Conservation (phyloP, 1,139 yeast species). For the Lizanozyma gosingica region DNA sequence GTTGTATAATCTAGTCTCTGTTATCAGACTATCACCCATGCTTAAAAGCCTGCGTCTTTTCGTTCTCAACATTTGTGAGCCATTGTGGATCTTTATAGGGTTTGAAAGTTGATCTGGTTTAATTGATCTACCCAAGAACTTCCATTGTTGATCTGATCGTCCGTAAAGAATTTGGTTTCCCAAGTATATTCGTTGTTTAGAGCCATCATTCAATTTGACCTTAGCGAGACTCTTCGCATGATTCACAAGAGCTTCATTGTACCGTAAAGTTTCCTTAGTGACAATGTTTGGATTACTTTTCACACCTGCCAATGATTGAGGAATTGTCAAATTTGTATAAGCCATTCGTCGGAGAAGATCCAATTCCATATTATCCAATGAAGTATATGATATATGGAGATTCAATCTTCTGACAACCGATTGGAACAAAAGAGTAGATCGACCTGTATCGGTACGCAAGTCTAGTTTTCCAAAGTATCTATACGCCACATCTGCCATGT, state of each 20-base stretch:
- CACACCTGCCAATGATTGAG: slow-evolving; percentile 20
- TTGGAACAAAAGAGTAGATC: slow-evolving; percentile 19
- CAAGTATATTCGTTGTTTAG: slow-evolving; percentile 15
- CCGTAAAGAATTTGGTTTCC: slow-evolving; percentile 20
- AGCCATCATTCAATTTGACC: slow-evolving; percentile 7
- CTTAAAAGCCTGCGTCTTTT: slow-evolving; percentile 13
- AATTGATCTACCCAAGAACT: slow-evolving; percentile 27
- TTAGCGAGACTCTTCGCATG: not conserved
- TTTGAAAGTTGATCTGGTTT: slow-evolving; percentile 11
- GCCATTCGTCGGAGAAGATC: slow-evolving; percentile 17
- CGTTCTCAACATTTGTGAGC: slow-evolving; percentile 20
- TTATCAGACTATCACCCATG: slow-evolving; percentile 13
- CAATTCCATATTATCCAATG: slow-evolving; percentile 12
- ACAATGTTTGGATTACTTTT: slow-evolving; percentile 24
- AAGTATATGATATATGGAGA: slow-evolving; percentile 3
- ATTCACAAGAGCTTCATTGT: slow-evolving; percentile 18
- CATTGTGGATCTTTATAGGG: slow-evolving; percentile 16
- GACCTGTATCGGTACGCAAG: slow-evolving; percentile 22
- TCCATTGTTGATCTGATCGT: slow-evolving; percentile 32
- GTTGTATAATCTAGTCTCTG: slow-evolving; percentile 14
- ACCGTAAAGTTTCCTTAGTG: slow-evolving; percentile 18
- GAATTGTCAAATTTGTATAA: slow-evolving; percentile 18
- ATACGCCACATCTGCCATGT: slow-evolving; percentile 26
- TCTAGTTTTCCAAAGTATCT: slow-evolving; percentile 25
- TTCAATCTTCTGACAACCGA: slow-evolving; percentile 18